Evolutionary conservation across 805 yeast genomes (phyloP).

Genomic region (Candida chauliodis): DNA sequence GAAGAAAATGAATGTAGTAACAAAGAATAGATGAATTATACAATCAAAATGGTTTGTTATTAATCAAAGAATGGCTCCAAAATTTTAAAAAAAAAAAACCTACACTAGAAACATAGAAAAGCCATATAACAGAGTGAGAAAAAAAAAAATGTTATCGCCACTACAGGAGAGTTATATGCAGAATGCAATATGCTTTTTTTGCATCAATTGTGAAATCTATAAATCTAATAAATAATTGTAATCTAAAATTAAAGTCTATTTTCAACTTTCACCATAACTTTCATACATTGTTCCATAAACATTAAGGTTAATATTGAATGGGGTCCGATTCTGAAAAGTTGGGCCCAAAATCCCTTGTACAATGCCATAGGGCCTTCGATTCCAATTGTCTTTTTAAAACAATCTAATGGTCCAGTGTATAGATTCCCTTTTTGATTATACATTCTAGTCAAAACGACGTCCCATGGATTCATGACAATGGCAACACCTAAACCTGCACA

Average conservation of each 20-base stretch:
- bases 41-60: not conserved
- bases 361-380: constrained; percentile 85
- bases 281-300: constrained; percentile 94
- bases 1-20: not conserved
- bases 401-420: constrained; percentile 85
- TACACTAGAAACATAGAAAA: too few species aligned
- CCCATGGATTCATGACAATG: constrained; percentile 96
- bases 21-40: constrained; percentile 1
- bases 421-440: constrained; percentile 90
- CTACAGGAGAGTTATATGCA: too few species aligned
- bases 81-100: constrained; percentile 1
- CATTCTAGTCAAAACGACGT: constrained; percentile 89
- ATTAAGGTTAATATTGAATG: constrained; percentile 88
- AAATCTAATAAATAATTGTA: constrained; percentile 2
- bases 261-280: constrained; percentile 39
- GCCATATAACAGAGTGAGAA: too few species aligned
- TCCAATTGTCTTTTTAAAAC: constrained; percentile 75
- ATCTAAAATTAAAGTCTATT: not conserved
- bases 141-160: constrained; percentile 3
- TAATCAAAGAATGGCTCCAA: constrained; percentile 2
- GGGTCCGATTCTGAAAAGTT: constrained; percentile 87
- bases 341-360: constrained; percentile 95
- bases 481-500: constrained; percentile 90
- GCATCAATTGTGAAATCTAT: too few species aligned
- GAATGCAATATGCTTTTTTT: too few species aligned